A percentile compares a stretch with the other conserved stretches of the same genome.
These are phyloP conservation scores for Talaromyces borbonicus DNA, from an alignment of 495 filamentous ascomycete genomes.

Conservation along the genomic window DNA sequence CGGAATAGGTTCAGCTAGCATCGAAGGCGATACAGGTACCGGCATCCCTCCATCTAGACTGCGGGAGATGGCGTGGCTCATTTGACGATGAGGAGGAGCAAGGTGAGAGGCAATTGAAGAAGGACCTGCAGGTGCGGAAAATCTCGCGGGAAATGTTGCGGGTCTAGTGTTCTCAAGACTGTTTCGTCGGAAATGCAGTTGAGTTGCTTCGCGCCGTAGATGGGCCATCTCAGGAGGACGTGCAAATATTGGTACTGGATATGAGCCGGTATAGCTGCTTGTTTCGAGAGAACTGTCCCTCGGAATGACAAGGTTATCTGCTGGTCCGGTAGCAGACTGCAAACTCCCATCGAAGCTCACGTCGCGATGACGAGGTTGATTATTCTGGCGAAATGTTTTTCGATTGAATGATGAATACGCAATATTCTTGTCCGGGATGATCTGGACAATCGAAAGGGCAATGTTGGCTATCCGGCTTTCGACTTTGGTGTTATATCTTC, in stretches of 20 bases:
- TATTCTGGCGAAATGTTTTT: neutral
- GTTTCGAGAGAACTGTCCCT: conserved; percentile 3
- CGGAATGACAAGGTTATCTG: conserved; percentile 1
- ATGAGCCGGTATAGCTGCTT: neutral
- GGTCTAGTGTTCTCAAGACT: neutral
- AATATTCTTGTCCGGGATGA: neutral
- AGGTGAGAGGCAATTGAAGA: neutral
- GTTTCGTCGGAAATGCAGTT: neutral
- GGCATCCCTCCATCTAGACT: conserved; percentile 1
- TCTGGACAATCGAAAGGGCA: conserved; percentile 1
- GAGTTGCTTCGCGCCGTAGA: conserved; percentile 3
- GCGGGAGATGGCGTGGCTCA: neutral
- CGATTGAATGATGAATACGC: neutral
- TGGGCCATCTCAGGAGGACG: neutral
- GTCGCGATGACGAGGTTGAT: conserved; percentile 1
- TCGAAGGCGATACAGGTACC: neutral
- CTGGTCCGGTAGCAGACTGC: neutral
- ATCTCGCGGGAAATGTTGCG: too few species aligned
- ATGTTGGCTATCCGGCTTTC: conserved; percentile 2
- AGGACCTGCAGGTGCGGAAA: too few species aligned
- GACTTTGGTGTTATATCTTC: neutral
- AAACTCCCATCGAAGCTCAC: neutral
- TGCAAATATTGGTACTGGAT: neutral
- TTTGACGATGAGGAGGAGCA: neutral
- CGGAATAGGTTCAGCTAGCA: conserved; percentile 1